Percentiles rank a stretch among this genome's conserved stretches.
These are phyloP conservation scores for Fusarium torulosum DNA, from an alignment of 2,329 filamentous ascomycete species.

Conservation along the genomic window DNA sequence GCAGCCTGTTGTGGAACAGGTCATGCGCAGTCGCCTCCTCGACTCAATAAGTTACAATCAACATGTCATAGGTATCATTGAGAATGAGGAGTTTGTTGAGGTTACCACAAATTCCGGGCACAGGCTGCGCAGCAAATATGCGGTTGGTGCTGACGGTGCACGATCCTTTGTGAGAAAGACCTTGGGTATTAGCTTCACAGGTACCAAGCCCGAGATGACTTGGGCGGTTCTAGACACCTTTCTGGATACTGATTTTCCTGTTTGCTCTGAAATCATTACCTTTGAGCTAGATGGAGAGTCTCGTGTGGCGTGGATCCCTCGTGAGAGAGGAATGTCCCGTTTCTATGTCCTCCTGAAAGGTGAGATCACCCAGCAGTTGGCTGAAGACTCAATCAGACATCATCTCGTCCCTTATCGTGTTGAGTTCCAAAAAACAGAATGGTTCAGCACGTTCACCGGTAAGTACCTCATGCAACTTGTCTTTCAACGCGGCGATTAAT, in stretches of 20 bases:
- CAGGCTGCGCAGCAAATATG: slow-evolving; percentile 55
- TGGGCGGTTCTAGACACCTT: slow-evolving; percentile 64
- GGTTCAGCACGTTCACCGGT: slow-evolving; percentile 65
- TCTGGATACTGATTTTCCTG: slow-evolving; percentile 62
- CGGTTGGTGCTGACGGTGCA: slow-evolving; percentile 66
- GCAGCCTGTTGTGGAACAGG: slow-evolving; percentile 59
- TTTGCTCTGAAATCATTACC: slow-evolving; percentile 61
- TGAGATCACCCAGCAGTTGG: slow-evolving; percentile 56
- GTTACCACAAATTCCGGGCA: slow-evolving; percentile 52
- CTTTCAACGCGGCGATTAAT: not conserved
- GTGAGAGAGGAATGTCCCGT: slow-evolving; percentile 60
- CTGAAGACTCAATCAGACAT: slow-evolving; percentile 57
- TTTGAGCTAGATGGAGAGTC: slow-evolving; percentile 61
- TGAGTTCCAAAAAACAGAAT: slow-evolving; percentile 60
- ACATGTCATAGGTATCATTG: slow-evolving; percentile 61
- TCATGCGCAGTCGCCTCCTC: slow-evolving; percentile 53
- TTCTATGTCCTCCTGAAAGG: slow-evolving; percentile 63
- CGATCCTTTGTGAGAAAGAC: slow-evolving; percentile 60
- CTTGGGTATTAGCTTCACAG: slow-evolving; percentile 57
- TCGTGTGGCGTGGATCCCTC: slow-evolving; percentile 62
- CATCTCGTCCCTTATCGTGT: slow-evolving; percentile 60
- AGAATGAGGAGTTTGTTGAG: slow-evolving; percentile 66
- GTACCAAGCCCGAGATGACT: slow-evolving; percentile 63
- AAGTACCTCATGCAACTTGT: not conserved
- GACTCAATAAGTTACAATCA: slow-evolving; percentile 55